Base-by-base conservation (phyloP, 768 basidiomycete genomes). In the Hericium erinaceus region DNA sequence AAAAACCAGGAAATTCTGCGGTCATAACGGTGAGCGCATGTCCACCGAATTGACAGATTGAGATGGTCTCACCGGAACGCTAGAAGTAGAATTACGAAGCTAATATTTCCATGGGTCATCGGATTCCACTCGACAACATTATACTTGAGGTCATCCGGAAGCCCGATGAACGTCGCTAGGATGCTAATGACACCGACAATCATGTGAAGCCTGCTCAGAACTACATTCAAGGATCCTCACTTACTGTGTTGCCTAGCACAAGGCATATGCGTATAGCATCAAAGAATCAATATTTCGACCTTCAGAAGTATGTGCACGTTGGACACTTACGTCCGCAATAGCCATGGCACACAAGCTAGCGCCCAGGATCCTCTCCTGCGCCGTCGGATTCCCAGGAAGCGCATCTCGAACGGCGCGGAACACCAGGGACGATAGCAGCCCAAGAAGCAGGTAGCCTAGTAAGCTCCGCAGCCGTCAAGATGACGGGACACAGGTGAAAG, bases 31-130 rank as follows among this genome's bases (percentile, higher is more conserved):
- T 33, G 7, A 33, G 9, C 18, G 18, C 4, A 11, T 22, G 39
- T 40, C 24, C n/a, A 52, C 28, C 12, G 11, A 48, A 13, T 20
- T 15, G 40, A 56, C 44, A 20, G 15, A 22, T 13, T 18, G 10
- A 46, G 16, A 2, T 26, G 37, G n/a, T 20, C 71, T 52, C 65
- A 87, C 87, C 87, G 78, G 61, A 76, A 75, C 41, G 73, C 51
- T 55, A 85, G 75, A 39, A 91, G 73, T 24, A 83, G 69, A 33
- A 83, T 54, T 22, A 80, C 78, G 57, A 82, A 72, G 3, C 86
- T 82, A 65, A 89, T 83, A 64, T 90, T 92, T 38, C 88, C 89
- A 62, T 90, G 88, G 0, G 82, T 86, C 75, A 80, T 84, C 26
- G 75, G 66, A 68, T 89, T 90, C 89, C 88, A 92, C 13, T 66